Conservation (phyloP, 2,329 filamentous ascomycete genomes). For the Myrmaecium sp. region DNA sequence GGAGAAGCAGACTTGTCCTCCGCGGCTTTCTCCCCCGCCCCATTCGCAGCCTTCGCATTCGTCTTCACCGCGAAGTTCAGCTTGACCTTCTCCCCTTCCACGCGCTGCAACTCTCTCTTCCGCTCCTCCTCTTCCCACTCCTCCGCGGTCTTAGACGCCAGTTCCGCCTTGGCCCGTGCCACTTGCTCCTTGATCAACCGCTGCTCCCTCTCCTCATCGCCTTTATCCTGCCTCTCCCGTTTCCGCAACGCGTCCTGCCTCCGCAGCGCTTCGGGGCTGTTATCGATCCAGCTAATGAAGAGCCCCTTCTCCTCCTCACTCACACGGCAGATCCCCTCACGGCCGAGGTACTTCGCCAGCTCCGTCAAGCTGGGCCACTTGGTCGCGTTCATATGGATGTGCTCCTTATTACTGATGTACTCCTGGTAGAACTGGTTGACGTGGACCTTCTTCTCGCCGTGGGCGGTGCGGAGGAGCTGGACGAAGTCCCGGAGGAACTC, state of each 20-base stretch:
- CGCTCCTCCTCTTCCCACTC: slow-evolving; percentile 26
- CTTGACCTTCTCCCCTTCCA: slow-evolving; percentile 13
- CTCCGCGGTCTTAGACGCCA: slow-evolving; percentile 25
- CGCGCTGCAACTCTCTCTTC: slow-evolving; percentile 27
- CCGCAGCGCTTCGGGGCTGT: slow-evolving; percentile 68
- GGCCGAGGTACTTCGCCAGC: slow-evolving; percentile 71
- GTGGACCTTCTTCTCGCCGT: slow-evolving; percentile 79
- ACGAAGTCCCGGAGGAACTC: slow-evolving; percentile 74
- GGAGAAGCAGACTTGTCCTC: neutral
- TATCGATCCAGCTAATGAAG: slow-evolving; percentile 81
- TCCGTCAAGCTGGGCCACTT: slow-evolving; percentile 79
- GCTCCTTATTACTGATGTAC: slow-evolving; percentile 55
- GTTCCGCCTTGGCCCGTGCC: slow-evolving; percentile 24
- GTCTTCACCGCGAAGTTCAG: slow-evolving; percentile 16
- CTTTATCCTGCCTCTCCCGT: slow-evolving; percentile 75
- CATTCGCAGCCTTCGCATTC: slow-evolving; percentile 22
- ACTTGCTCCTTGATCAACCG: slow-evolving; percentile 73
- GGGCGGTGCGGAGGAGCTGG: slow-evolving; percentile 58
- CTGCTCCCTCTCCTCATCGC: slow-evolving; percentile 80
- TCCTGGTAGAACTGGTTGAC: slow-evolving; percentile 93
- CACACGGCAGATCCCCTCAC: slow-evolving; percentile 75
- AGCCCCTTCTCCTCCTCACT: slow-evolving; percentile 69
- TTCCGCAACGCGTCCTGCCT: slow-evolving; percentile 65
- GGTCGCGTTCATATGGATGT: slow-evolving; percentile 88
- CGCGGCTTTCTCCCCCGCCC: slow-evolving; percentile 3